Evolutionary conservation across 2,329 filamentous ascomycete species (phyloP), one percentile per base, ranked within the genome.

Genomic region (Xylariaceae sp.): DNA sequence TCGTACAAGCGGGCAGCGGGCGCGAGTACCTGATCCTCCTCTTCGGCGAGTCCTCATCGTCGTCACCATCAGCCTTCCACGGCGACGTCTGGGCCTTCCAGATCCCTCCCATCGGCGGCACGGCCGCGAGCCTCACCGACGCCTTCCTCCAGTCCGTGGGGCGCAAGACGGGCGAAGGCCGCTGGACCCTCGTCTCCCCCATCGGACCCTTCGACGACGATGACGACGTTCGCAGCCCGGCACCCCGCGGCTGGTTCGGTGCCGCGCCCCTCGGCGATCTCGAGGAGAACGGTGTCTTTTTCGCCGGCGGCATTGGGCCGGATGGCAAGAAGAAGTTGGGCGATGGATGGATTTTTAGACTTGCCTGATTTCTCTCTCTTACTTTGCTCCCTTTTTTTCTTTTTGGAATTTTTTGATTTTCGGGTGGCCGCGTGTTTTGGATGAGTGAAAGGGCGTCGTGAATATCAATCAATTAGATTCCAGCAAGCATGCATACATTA

Each of bases 71-170:
- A 16, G 68, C 65, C 41, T 80, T 78, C 57, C 71, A 69, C 61
- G 61, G 67, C 46, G 78, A 83, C 53, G 70, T 80, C 13, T 84
- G 80, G 80, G 68, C 71, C 12, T 83, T 79, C 60, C 74, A 79
- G 59, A 68, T 79, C 13, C 76, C 74, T 8, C 69, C 74, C 8
- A 57, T 69, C 32, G 69, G 71, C 40, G 70, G 73, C 66, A 73
- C 71, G 11, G 63, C 69, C 1, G 75, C 75, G 2, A 73, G 72
- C 50, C 59, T 81, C 43, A 69, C 71, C 19, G 66, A 78, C 41
- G 73, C 75, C n/a, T 63, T 78, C 37, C 61, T 68, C 58, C 68
- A 71, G 44, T 68, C 68, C 27, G 59, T 76, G 4, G 74, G 74
- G 11, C 64, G 67, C 37, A 67, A 68, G 52, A 73, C 70, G 8